A percentile compares a stretch with the other conserved stretches of the same genome.
phyloP scores from a whole-genome alignment of 495 filamentous ascomycete genomes.

The Melanomma pulvis-pyrius region DNA sequence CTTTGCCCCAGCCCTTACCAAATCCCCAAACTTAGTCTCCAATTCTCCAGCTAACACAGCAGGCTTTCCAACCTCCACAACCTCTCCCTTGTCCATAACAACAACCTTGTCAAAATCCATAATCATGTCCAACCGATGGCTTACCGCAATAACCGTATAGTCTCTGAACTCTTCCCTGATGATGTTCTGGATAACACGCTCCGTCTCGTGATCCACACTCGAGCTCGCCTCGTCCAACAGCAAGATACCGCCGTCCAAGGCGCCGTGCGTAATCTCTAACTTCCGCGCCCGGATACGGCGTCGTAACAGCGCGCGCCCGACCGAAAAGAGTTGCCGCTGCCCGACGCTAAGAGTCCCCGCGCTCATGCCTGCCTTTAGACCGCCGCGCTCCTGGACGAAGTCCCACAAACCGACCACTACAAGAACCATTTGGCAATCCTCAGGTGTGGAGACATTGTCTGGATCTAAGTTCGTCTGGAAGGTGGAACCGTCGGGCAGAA shows the following conservation, averaged over 20 bases:
- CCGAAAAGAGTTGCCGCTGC: slow-evolving; percentile 14
- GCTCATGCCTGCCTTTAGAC: slow-evolving; percentile 13
- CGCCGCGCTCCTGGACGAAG: slow-evolving; percentile 10
- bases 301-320: slow-evolving; percentile 16
- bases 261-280: too few relatives aligned
- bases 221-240: slow-evolving; percentile 17
- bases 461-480: slow-evolving; percentile 31
- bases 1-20: slow-evolving; percentile 26
- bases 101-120: slow-evolving; percentile 54
- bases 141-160: slow-evolving; percentile 55
- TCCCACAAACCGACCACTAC: slow-evolving; percentile 16
- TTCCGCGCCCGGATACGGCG: slow-evolving; percentile 13
- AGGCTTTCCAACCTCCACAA: slow-evolving; percentile 51
- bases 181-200: slow-evolving; percentile 50
- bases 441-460: background rate
- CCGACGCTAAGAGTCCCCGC: slow-evolving; percentile 13
- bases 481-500: slow-evolving; percentile 41
- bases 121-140: slow-evolving; percentile 52
- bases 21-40: slow-evolving; percentile 46
- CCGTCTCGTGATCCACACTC: slow-evolving; percentile 53
- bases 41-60: slow-evolving; percentile 30
- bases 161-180: slow-evolving; percentile 49
- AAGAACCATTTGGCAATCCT: slow-evolving; percentile 35
- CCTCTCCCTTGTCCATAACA: slow-evolving; percentile 48
- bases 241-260: too few relatives aligned